These are phyloP conservation scores for Ensete ventricosum DNA, from an alignment of 176 grass and related monocot species.

Conservation along the genomic window DNA sequence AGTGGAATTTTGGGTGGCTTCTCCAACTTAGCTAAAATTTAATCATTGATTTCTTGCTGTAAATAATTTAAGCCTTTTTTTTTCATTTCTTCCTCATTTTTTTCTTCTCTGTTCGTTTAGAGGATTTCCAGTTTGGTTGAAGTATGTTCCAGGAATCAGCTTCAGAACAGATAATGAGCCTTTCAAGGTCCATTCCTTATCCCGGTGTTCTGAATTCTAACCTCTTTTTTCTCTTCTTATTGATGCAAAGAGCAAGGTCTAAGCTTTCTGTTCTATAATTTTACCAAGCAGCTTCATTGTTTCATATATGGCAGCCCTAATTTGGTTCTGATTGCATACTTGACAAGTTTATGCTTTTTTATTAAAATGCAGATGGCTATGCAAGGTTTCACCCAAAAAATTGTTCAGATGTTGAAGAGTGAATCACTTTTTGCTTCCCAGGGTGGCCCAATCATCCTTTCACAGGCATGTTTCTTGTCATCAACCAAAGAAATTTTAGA, in stretches of 20 bases:
- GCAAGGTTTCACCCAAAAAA: constrained; percentile 93
- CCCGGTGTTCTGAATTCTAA: not conserved
- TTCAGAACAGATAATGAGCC: constrained; percentile 97
- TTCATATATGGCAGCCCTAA: not conserved
- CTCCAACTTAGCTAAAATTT: not conserved
- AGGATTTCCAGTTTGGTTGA: constrained; percentile 97
- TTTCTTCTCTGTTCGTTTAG: constrained; percentile 32
- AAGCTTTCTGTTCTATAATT: not conserved
- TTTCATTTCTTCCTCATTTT: constrained; percentile 5
- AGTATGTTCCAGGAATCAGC: constrained; percentile 98
- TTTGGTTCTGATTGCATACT: not conserved
- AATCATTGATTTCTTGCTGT: constrained; percentile 11
- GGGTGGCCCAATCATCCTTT: constrained; percentile 96
- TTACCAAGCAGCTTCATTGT: not conserved
- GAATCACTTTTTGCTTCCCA: constrained; percentile 91
- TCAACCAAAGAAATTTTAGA: not conserved
- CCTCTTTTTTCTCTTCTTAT: not conserved
- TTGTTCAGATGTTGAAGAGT: constrained; percentile 85
- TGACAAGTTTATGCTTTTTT: constrained; percentile 8
- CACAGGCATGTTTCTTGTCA: constrained; percentile 51
- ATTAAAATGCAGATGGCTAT: constrained; percentile 57
- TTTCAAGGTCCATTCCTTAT: constrained; percentile 59
- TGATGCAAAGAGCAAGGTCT: not conserved
- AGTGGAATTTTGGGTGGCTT: constrained; percentile 98
- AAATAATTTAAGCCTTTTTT: not conserved